Percentiles rank a stretch among this genome's conserved stretches.
These are phyloP conservation scores for Fusarium sarcochroum DNA, from an alignment of 2,329 filamentous ascomycete species.

Conservation along the genomic window DNA sequence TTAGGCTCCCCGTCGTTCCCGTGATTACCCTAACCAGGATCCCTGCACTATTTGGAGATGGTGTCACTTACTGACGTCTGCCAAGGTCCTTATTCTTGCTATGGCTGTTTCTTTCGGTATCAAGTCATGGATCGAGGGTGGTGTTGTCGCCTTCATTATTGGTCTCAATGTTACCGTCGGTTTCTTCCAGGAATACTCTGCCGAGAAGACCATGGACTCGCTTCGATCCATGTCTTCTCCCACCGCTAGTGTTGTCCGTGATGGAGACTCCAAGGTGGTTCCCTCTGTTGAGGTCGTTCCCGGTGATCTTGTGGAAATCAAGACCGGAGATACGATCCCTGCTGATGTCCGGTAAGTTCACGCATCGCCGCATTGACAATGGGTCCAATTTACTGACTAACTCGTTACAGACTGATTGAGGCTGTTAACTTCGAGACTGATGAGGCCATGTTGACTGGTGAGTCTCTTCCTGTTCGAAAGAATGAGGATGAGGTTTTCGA, in stretches of 20 bases:
- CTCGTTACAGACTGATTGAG: constrained; percentile 64
- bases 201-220: constrained; percentile 66
- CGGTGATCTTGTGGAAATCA: constrained; percentile 69
- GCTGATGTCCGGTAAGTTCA: constrained; percentile 71
- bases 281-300: constrained; percentile 64
- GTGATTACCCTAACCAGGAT: constrained; percentile 53
- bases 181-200: constrained; percentile 61
- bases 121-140: constrained; percentile 71
- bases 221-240: constrained; percentile 60
- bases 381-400: constrained; percentile 66
- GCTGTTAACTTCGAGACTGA: constrained; percentile 78
- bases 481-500: constrained; percentile 60
- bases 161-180: constrained; percentile 70
- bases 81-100: constrained; percentile 66
- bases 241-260: constrained; percentile 60
- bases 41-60: constrained; percentile 14
- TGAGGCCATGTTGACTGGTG: constrained; percentile 74
- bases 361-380: constrained; percentile 50
- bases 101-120: constrained; percentile 72
- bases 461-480: constrained; percentile 73
- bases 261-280: constrained; percentile 57
- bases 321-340: constrained; percentile 71
- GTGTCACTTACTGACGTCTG: constrained; percentile 34
- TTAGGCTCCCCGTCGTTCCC: constrained; percentile 61
- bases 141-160: constrained; percentile 71